Conservation (phyloP, 2,329 filamentous ascomycete species). For the Colletotrichum gloeosporioides region DNA sequence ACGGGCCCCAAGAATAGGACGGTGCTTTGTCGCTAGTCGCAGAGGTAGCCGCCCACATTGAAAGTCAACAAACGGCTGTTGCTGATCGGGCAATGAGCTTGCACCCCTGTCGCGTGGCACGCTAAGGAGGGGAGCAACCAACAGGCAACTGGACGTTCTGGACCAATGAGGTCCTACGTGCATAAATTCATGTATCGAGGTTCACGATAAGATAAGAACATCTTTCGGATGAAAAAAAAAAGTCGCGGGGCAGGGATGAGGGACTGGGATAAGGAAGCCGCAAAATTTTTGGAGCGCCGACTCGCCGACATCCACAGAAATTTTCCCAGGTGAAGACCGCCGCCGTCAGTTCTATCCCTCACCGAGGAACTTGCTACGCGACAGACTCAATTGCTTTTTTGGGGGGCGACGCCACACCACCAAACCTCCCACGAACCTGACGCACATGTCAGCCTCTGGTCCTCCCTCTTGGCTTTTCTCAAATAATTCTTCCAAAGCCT, state of each 20-base stretch:
- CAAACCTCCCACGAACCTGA: background rate
- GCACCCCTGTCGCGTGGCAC: slow-evolving; percentile 9
- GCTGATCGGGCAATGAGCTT: slow-evolving; percentile 22
- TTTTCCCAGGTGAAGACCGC: slow-evolving; percentile 19
- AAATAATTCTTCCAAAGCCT: slow-evolving; percentile 37
- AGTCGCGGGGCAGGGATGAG: slow-evolving; percentile 17
- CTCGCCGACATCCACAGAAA: slow-evolving; percentile 12
- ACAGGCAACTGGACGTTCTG: background rate
- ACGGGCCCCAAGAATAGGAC: background rate
- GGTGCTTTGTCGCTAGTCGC: background rate
- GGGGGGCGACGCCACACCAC: background rate
- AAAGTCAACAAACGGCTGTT: slow-evolving; percentile 22
- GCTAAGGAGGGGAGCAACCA: slow-evolving; percentile 6
- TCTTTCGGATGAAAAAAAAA: background rate
- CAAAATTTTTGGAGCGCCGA: slow-evolving; percentile 18
- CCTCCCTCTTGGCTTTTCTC: slow-evolving; percentile 50
- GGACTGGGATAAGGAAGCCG: background rate
- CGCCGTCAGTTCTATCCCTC: background rate
- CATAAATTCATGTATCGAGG: background rate
- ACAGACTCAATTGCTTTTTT: background rate
- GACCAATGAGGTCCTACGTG: background rate
- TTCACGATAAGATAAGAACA: slow-evolving; percentile 2
- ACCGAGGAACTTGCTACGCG: slow-evolving; percentile 2
- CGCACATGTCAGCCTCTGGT: slow-evolving; percentile 37
- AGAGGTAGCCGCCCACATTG: background rate